These are phyloP conservation scores for Chaetomium sp. DNA, from an alignment of 2,329 filamentous ascomycete species.

Conservation along the genomic window DNA sequence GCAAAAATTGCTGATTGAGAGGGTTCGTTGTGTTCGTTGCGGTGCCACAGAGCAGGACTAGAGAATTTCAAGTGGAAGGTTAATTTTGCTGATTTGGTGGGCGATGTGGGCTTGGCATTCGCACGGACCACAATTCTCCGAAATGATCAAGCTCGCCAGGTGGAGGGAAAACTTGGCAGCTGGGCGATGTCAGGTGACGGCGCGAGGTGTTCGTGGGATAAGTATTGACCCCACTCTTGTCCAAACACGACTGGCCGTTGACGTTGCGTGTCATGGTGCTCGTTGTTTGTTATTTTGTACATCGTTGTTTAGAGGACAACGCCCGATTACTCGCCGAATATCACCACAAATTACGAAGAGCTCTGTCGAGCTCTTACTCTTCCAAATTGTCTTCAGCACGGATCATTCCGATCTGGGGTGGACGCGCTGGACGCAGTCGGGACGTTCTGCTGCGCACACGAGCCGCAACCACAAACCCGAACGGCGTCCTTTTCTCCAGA, in stretches of 20 bases:
- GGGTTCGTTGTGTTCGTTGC: slow-evolving; percentile 27
- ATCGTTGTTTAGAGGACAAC: not conserved
- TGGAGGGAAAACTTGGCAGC: not conserved
- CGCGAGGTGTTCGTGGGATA: slow-evolving; percentile 21
- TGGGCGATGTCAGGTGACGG: slow-evolving; percentile 27
- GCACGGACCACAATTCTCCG: slow-evolving; percentile 14
- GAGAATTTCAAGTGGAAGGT: slow-evolving; percentile 22
- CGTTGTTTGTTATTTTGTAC: slow-evolving; percentile 6
- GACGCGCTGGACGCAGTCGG: slow-evolving; percentile 29
- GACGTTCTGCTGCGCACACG: slow-evolving; percentile 24
- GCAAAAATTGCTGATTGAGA: slow-evolving; percentile 28
- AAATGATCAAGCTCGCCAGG: no score
- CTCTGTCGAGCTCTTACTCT: not conserved
- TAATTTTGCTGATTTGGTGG: slow-evolving; percentile 26
- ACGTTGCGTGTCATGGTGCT: not conserved
- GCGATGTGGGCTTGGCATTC: slow-evolving; percentile 19
- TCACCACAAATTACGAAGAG: not conserved
- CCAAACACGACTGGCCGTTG: not conserved
- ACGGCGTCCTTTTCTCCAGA: slow-evolving; percentile 25
- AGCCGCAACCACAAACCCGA: slow-evolving; percentile 28
- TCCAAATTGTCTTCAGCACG: slow-evolving; percentile 9
- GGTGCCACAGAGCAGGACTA: slow-evolving; percentile 24
- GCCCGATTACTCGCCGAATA: not conserved
- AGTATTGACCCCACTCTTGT: not conserved
- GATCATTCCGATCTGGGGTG: not conserved